These are phyloP conservation scores for Mimosa bimucronata DNA, from an alignment of 306 rosid species.

Conservation along the genomic window DNA sequence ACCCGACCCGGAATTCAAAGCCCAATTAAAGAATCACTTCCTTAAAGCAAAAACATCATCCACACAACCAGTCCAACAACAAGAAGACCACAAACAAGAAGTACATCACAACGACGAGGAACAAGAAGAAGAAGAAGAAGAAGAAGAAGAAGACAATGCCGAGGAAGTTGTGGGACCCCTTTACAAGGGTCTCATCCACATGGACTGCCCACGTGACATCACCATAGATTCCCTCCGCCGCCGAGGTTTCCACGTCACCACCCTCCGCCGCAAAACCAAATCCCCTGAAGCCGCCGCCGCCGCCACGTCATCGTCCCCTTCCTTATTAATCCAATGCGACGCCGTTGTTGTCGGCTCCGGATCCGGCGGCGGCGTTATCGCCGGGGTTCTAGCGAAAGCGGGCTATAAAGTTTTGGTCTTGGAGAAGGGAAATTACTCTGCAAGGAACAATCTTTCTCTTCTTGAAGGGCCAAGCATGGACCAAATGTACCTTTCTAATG, in stretches of 20 bases:
- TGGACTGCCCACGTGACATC: constrained; percentile 47
- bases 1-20: constrained; percentile 66
- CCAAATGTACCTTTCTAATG: constrained; percentile 66
- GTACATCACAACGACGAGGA: neutral
- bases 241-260: constrained; percentile 54
- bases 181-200: constrained; percentile 57
- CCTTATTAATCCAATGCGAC: constrained; percentile 65
- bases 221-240: constrained; percentile 45
- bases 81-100: constrained; percentile 31
- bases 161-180: constrained; percentile 68
- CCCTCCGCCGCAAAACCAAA: constrained; percentile 35
- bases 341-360: constrained; percentile 85
- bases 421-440: constrained; percentile 75
- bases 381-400: constrained; percentile 75
- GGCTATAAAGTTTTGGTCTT: constrained; percentile 78
- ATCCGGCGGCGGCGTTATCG: constrained; percentile 78
- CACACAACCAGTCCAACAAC: constrained; percentile 8
- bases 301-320: constrained; percentile 44
- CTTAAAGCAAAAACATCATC: constrained; percentile 34
- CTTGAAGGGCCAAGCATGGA: constrained; percentile 80
- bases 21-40: constrained; percentile 43
- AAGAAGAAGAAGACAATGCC: neutral
- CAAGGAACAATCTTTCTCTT: constrained; percentile 77
- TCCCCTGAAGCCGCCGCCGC: neutral
- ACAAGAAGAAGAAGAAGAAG: no score